phyloP scores from a whole-genome alignment of 1,284 basidiomycete species.

The Cutaneotrichosporon daszewskae region DNA sequence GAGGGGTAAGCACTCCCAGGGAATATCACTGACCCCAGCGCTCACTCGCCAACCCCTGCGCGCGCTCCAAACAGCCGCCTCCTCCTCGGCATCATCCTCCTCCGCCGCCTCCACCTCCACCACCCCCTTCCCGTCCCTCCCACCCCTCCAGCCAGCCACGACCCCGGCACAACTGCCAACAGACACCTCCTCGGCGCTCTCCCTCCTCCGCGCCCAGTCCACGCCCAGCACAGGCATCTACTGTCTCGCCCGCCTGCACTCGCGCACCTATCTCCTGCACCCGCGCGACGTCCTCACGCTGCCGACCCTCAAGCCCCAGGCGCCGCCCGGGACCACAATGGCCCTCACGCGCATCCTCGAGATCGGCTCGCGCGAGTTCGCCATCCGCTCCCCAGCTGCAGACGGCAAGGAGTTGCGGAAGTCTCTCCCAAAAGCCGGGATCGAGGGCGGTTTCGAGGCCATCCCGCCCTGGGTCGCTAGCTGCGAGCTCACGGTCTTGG shows the following conservation, averaged over 20 bases:
- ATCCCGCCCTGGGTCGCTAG: conserved; percentile 52
- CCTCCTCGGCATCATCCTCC: conserved; percentile 20
- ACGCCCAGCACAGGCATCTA: conserved; percentile 68
- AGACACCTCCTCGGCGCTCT: conserved; percentile 36
- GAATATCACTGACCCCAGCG: background rate
- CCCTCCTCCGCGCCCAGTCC: conserved; percentile 46
- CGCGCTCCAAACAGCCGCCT: conserved; percentile 19
- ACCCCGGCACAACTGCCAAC: conserved; percentile 22
- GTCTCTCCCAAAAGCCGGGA: conserved; percentile 22
- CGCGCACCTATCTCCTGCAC: conserved; percentile 79
- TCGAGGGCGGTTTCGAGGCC: conserved; percentile 14
- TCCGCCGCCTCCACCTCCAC: conserved; percentile 18
- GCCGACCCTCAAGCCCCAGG: conserved; percentile 62
- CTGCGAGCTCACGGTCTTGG: conserved; percentile 82
- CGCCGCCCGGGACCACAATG: conserved; percentile 71
- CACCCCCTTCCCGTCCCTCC: conserved; percentile 22
- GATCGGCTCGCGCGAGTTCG: conserved; percentile 89
- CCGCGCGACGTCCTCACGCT: conserved; percentile 87
- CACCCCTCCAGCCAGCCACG: conserved; percentile 29
- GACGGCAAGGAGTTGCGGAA: conserved; percentile 52
- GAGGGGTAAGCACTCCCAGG: conserved; percentile 9
- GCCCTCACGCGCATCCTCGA: conserved; percentile 83
- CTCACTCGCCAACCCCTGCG: conserved; percentile 11
- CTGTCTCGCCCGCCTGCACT: conserved; percentile 80
- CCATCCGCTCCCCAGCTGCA: conserved; percentile 54